Conservation (phyloP, 768 basidiomycete species). For the Kwoniella sp. region DNA sequence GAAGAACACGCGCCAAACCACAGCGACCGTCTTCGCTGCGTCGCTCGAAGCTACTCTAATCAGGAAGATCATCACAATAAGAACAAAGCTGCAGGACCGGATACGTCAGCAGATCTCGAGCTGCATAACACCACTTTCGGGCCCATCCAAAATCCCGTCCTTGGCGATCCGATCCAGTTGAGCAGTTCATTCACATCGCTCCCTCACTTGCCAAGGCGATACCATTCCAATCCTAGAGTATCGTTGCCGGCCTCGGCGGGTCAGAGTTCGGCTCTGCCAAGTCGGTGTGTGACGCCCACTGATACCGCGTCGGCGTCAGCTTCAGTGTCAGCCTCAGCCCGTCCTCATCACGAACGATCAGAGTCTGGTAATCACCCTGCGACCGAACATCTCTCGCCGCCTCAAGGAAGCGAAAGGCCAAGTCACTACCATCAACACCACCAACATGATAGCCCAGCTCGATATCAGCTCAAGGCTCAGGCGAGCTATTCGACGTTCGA, state of each 20-base stretch:
- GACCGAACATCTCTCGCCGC: not conserved
- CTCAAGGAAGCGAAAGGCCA: not conserved
- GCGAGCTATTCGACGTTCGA: conserved; percentile 8
- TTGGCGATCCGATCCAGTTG: not conserved
- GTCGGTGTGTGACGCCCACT: not conserved
- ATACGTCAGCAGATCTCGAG: not conserved
- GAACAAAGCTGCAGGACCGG: not conserved
- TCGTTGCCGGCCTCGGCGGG: conserved; percentile 20
- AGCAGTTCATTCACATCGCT: not conserved
- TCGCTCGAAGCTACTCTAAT: not conserved
- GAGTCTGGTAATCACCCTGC: not conserved
- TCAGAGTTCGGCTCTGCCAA: conserved; percentile 2
- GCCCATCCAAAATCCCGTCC: not conserved
- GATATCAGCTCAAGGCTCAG: not conserved
- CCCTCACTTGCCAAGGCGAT: not conserved
- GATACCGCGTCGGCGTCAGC: not conserved
- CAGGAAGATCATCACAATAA: not conserved
- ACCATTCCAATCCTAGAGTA: conserved; percentile 11
- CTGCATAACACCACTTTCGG: not conserved
- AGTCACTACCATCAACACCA: too few relatives aligned
- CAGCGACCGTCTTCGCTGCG: not conserved
- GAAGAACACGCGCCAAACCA: not conserved
- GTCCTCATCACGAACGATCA: not conserved
- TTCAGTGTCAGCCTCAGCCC: not conserved
- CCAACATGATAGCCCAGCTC: not conserved